phyloP scores from a whole-genome alignment of 129 eudicot genomes.

The Arctium minus region DNA sequence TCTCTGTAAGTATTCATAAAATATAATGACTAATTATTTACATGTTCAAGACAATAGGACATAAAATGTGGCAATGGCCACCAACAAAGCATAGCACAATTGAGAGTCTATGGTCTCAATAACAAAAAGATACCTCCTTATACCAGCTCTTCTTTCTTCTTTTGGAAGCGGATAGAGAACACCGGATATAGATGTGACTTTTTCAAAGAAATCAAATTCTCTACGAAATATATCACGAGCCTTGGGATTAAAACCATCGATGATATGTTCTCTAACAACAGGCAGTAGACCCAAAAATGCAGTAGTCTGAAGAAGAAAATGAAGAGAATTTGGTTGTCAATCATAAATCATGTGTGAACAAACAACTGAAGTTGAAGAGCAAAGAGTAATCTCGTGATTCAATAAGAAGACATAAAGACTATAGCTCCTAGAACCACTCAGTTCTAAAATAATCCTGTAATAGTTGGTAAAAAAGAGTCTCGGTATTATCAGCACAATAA shows the following conservation, averaged over 20 bases:
- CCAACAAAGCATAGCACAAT: neutral
- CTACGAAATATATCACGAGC: slow-evolving; percentile 78
- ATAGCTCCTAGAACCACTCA: neutral
- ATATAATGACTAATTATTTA: neutral
- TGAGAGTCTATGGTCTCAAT: neutral
- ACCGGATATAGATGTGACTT: slow-evolving; percentile 97
- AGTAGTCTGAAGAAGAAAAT: slow-evolving; percentile 45
- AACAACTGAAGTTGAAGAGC: neutral
- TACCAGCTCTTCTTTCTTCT: slow-evolving; percentile 95
- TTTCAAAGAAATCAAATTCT: slow-evolving; percentile 97
- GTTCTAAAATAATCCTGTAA: too few species aligned
- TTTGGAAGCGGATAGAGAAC: slow-evolving; percentile 88
- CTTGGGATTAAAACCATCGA: slow-evolving; percentile 70
- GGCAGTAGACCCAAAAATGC: slow-evolving; percentile 74
- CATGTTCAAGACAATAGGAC: neutral
- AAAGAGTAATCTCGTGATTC: neutral
- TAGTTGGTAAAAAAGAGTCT: too few species aligned
- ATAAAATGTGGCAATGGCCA: neutral
- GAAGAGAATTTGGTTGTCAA: neutral
- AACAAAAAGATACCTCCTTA: slow-evolving; percentile 54
- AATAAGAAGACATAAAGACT: neutral
- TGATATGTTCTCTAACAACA: slow-evolving; percentile 66
- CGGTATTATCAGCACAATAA: too few species aligned
- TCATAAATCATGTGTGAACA: slow-evolving; percentile 1
- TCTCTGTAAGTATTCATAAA: slow-evolving; percentile 46